Percentiles rank a stretch among this genome's conserved stretches.
Evolutionary conservation across 2,329 filamentous ascomycete species (phyloP).

Genomic region (Akanthomyces uredinophilus): DNA sequence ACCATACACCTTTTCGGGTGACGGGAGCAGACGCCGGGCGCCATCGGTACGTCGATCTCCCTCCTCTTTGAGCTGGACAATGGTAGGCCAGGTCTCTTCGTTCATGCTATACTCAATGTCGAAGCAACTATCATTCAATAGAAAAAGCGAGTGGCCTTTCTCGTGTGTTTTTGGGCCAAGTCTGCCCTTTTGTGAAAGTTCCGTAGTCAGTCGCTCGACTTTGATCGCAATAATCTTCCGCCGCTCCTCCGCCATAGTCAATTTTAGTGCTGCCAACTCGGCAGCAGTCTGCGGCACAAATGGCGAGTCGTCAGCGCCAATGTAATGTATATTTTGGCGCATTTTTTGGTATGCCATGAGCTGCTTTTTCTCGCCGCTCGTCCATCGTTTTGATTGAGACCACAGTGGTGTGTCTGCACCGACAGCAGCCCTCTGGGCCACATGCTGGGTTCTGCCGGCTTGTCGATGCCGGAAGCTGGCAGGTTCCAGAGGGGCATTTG

Average conservation of each 20-base stretch:
- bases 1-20: not conserved
- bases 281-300: conserved; percentile 18
- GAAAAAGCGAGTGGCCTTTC: not conserved
- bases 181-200: not conserved
- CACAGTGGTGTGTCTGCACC: not conserved
- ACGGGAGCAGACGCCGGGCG: not conserved
- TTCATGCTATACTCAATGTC: not conserved
- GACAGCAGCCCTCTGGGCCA: not conserved
- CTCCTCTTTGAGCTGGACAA: conserved; percentile 9
- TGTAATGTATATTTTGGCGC: conserved; percentile 16
- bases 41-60: conserved; percentile 6
- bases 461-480: conserved; percentile 1
- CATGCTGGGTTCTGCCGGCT: not conserved
- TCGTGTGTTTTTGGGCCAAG: not conserved
- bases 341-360: conserved; percentile 18
- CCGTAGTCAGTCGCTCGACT: conserved; percentile 6
- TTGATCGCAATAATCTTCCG: conserved; percentile 4
- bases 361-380: conserved; percentile 14
- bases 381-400: conserved; percentile 18
- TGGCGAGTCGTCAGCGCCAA: conserved; percentile 17
- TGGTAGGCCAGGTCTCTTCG: conserved; percentile 6
- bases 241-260: conserved; percentile 5
- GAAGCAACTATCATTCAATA: not conserved
- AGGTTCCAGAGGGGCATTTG: conserved; percentile 1
- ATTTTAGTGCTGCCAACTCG: conserved; percentile 13